Base-by-base conservation (phyloP, 176 grass and related monocot species). In the Rhynchospora breviuscula region DNA sequence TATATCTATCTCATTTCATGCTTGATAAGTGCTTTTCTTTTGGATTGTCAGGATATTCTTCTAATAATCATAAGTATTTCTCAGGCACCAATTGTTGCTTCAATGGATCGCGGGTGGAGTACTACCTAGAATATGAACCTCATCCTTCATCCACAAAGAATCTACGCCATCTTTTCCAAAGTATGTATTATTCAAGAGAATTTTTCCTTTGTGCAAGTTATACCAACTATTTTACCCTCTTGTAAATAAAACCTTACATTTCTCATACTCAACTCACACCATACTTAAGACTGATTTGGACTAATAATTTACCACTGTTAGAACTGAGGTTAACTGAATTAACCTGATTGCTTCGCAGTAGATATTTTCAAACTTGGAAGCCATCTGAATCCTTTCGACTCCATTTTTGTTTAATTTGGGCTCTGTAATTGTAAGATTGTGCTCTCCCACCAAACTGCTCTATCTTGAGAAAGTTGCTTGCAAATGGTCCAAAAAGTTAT, bases 131-230 rank as follows among this genome's bases (percentile, higher is more conserved):
- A 81, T 98, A 93, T 60, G 92, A 98, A 87, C 95, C 95, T 87
- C 95, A 98, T 87, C 95, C 95, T 79, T 94, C 95, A 82, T 98
- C 95, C 71, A 93, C 90, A 29, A 98, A 98, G 84, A 98, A 98
- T 74, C 61, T 98, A 40, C 89, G 59, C 46, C 95, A 98, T 98
- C 95, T 98, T 87, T 98, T 98, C 71, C 92, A 98, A 87, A 98
- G 95, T 98, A 94, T 65, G 90, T 86, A 84, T 87, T 85, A 17
- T 71, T 46, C 46, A 19, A 17, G 33, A 57, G 25, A 17, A 57
- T 56, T 17, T 54, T 18, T 78, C 13, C 33, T 7, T 78, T 57
- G 25, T 14, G 23, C 54, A 78, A 31, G 25, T 18, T 18, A 56
- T 26, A 31, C 21, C 11, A 23, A 31, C 54, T 33, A 78, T 33